phyloP scores from a whole-genome alignment of 1,139 yeast species.

The Hansenula anomala region DNA sequence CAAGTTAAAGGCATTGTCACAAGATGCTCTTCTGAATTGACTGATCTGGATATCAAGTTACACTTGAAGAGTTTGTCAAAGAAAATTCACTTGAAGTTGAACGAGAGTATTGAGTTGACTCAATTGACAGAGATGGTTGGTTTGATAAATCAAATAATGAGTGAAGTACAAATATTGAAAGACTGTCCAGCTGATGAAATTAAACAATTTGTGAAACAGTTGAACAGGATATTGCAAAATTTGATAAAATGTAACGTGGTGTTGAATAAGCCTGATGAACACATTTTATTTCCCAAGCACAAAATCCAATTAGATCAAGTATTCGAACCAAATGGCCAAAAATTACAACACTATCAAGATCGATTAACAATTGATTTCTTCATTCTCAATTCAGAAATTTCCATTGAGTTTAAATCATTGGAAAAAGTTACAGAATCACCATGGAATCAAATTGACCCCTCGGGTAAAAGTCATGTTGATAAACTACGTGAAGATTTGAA shows the following conservation, averaged over 20 bases:
- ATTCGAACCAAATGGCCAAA: conserved; percentile 10
- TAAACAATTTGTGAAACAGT: conserved; percentile 7
- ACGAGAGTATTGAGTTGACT: conserved; percentile 11
- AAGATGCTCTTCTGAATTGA: conserved; percentile 11
- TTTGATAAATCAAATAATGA: conserved; percentile 9
- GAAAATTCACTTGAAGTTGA: conserved; percentile 8
- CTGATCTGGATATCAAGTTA: conserved; percentile 12
- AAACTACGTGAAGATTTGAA: conserved; percentile 22
- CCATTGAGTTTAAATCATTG: conserved; percentile 20
- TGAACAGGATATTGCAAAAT: conserved; percentile 28
- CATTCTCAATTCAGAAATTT: conserved; percentile 17
- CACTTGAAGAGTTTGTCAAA: conserved; percentile 15
- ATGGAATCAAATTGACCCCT: conserved; percentile 27
- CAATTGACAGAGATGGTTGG: conserved; percentile 8
- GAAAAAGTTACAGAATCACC: conserved; percentile 25
- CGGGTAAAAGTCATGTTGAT: conserved; percentile 25
- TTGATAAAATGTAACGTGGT: conserved; percentile 26
- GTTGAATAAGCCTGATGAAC: conserved; percentile 17
- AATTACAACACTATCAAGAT: conserved; percentile 14
- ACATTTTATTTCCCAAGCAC: conserved; percentile 18
- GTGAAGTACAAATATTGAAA: conserved; percentile 10
- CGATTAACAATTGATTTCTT: conserved; percentile 17
- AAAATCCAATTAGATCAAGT: conserved; percentile 5
- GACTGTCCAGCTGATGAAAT: conserved; percentile 6
- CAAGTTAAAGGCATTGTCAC: conserved; percentile 20